Percentiles rank a stretch among this genome's conserved stretches.
Conservation (phyloP, 257 asterid genomes). For the Solanum peruvianum region DNA sequence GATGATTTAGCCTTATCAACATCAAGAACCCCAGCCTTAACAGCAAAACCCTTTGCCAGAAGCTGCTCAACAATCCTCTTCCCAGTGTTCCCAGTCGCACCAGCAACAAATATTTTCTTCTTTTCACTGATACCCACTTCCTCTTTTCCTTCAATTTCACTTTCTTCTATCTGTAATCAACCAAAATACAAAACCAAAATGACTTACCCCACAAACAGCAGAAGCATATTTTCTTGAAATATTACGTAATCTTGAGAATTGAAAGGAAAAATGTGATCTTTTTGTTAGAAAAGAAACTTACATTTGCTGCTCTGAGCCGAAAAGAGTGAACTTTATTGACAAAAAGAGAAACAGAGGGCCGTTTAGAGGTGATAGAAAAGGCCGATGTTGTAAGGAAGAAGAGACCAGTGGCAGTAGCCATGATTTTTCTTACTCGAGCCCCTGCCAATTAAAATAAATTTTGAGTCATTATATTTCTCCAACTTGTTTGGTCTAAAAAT, state of each 20-base stretch:
- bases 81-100: conserved; percentile 92
- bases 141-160: conserved; percentile 41
- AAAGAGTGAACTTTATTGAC: conserved; percentile 13
- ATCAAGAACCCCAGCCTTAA: conserved; percentile 86
- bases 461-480: neutral
- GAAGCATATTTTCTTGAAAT: neutral
- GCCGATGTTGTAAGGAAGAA: conserved; percentile 24
- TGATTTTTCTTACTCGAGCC: neutral
- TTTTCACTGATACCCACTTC: conserved; percentile 19
- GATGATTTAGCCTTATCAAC: conserved; percentile 63
- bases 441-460: neutral
- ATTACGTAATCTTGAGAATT: neutral
- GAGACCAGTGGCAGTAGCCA: conserved; percentile 13
- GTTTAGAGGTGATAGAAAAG: conserved; percentile 7
- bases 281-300: neutral
- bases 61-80: conserved; percentile 92
- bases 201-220: neutral
- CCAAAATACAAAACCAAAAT: neutral
- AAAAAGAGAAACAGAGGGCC: conserved; percentile 8
- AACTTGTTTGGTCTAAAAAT: neutral
- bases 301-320: conserved; percentile 38
- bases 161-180: conserved; percentile 47
- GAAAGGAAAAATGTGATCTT: too few species aligned
- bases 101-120: conserved; percentile 83
- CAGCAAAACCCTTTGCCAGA: conserved; percentile 80